Conservation (phyloP, 202 grass and related monocot species). For the Panicum hallii region DNA sequence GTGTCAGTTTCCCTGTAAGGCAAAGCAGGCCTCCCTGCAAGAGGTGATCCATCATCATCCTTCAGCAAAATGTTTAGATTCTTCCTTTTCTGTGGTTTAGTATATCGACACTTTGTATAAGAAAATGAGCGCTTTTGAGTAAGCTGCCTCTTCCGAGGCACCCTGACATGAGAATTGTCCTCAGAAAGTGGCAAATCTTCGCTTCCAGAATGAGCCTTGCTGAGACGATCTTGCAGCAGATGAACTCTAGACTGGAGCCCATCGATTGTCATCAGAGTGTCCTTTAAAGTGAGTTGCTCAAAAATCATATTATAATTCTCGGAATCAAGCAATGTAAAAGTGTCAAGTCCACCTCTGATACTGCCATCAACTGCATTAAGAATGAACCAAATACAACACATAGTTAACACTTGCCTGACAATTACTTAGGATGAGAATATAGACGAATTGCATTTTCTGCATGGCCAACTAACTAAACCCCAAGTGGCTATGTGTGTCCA, state of each 20-base stretch:
- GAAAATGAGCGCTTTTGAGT: constrained; percentile 50
- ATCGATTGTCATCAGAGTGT: constrained; percentile 68
- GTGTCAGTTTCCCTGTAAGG: constrained; percentile 13
- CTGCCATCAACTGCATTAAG: constrained; percentile 54
- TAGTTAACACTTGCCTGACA: constrained; percentile 21
- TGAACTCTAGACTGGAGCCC: constrained; percentile 60
- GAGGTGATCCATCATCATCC: constrained; percentile 41
- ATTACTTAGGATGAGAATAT: constrained; percentile 28
- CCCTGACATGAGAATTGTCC: constrained; percentile 14
- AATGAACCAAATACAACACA: constrained; percentile 45
- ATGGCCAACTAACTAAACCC: constrained; percentile 29
- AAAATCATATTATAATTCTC: constrained; percentile 50
- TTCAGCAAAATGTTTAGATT: constrained; percentile 56
- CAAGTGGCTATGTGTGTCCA: constrained; percentile 7
- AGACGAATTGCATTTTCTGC: constrained; percentile 22
- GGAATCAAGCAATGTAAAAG: constrained; percentile 56
- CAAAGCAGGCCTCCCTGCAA: constrained; percentile 25
- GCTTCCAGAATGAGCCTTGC: constrained; percentile 52
- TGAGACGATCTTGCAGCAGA: constrained; percentile 65
- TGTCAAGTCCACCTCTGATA: constrained; percentile 56
- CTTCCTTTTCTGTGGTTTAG: constrained; percentile 57
- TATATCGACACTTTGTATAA: constrained; percentile 36
- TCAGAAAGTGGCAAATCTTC: constrained; percentile 44
- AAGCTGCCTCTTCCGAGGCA: constrained; percentile 46
- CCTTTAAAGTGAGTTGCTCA: constrained; percentile 54